These are phyloP conservation scores for Chamaecyparis obtusa DNA, from an alignment of 75 land plant genomes.

Conservation along the genomic window DNA sequence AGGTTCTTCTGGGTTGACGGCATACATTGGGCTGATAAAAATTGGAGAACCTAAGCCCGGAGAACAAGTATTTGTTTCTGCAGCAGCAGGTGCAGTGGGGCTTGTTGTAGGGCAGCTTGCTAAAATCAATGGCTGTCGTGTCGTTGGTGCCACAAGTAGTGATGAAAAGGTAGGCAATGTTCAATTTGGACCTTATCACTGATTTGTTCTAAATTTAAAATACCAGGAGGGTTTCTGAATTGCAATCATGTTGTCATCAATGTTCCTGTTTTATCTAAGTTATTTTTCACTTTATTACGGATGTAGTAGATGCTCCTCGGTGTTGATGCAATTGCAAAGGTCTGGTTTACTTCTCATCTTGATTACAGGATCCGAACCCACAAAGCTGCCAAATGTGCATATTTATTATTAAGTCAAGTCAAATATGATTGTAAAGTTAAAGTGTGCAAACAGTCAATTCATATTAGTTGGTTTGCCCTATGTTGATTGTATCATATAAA, in stretches of 20 bases:
- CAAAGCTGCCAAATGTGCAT: not conserved
- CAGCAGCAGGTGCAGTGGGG: conserved; percentile 67
- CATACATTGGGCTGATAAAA: conserved; percentile 43
- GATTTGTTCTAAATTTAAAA: not conserved
- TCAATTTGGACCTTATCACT: not conserved
- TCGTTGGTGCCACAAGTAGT: conserved; percentile 47
- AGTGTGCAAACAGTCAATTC: not conserved
- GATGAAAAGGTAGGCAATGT: conserved; percentile 42
- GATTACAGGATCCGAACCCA: not conserved
- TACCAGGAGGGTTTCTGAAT: not conserved
- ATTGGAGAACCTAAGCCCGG: conserved; percentile 37
- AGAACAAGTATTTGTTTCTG: conserved; percentile 39
- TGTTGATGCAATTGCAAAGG: not conserved
- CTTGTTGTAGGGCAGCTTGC: conserved; percentile 54
- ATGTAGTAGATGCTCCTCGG: not conserved
- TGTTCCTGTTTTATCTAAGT: not conserved
- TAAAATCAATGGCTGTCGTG: conserved; percentile 53
- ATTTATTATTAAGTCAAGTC: no score
- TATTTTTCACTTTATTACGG: not conserved
- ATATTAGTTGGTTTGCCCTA: not conserved
- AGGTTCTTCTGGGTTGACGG: conserved; percentile 48
- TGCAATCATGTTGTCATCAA: not conserved
- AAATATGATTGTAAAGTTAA: not conserved
- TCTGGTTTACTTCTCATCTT: not conserved
- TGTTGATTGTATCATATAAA: not conserved